phyloP scores from a whole-genome alignment of 805 yeast species.

The Myxozyma geophila region DNA sequence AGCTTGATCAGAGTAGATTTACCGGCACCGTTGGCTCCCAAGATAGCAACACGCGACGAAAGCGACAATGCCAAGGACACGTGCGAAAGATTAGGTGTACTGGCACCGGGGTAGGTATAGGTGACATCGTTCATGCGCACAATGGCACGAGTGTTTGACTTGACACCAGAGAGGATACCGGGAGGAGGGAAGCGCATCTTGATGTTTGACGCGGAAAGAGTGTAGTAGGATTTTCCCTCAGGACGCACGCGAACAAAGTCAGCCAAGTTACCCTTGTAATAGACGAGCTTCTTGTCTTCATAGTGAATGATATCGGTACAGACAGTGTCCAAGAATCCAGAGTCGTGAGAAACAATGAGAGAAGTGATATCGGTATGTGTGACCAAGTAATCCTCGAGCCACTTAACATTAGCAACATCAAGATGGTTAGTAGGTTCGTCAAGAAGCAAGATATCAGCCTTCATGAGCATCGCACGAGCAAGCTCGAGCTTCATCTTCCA shows the following conservation, averaged over 20 bases:
- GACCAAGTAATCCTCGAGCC: slow-evolving; percentile 88
- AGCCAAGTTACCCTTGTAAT: slow-evolving; percentile 94
- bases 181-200: slow-evolving; percentile 99
- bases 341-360: slow-evolving; percentile 95
- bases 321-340: slow-evolving; percentile 92
- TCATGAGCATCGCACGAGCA: slow-evolving; percentile 98
- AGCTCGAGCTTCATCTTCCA: slow-evolving; percentile 99
- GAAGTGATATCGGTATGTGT: slow-evolving; percentile 88
- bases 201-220: slow-evolving; percentile 87
- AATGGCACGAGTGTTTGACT: slow-evolving; percentile 91
- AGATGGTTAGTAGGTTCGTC: slow-evolving; percentile 99
- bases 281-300: slow-evolving; percentile 90
- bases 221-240: slow-evolving; percentile 94
- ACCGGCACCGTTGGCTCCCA: slow-evolving; percentile 99
- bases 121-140: slow-evolving; percentile 85
- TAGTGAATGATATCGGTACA: slow-evolving; percentile 97
- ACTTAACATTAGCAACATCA: slow-evolving; percentile 90
- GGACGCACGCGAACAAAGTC: slow-evolving; percentile 91
- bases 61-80: slow-evolving; percentile 90
- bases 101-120: slow-evolving; percentile 86
- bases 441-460: slow-evolving; percentile 89
- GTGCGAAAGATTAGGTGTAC: slow-evolving; percentile 75
- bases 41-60: slow-evolving; percentile 94
- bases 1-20: slow-evolving; percentile 93
- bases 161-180: slow-evolving; percentile 95